Evolutionary conservation across 441 rosid genomes (phyloP).

Genomic region (Arabidopsis hybrid): DNA sequence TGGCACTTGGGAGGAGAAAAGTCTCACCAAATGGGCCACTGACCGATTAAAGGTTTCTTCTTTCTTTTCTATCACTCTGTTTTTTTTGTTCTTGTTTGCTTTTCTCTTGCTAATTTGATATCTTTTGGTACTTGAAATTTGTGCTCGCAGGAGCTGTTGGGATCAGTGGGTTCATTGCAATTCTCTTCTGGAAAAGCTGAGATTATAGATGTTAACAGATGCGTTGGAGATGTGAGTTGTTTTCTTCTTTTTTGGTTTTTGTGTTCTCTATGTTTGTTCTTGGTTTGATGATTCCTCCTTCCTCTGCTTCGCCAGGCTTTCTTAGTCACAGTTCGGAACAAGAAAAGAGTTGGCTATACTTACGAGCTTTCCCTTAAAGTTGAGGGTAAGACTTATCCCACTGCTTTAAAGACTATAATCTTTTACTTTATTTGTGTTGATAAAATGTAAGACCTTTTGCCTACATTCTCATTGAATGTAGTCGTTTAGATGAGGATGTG

Average conservation of each 20-base stretch:
- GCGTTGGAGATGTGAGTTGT: slow-evolving; percentile 83
- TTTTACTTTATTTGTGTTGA: not conserved
- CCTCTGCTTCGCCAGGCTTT: slow-evolving; percentile 65
- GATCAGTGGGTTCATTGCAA: slow-evolving; percentile 64
- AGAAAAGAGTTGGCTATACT: slow-evolving; percentile 86
- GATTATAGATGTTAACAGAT: slow-evolving; percentile 69
- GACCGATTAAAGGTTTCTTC: slow-evolving; percentile 71
- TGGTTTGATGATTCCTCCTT: slow-evolving; percentile 11
- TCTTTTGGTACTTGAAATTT: slow-evolving; percentile 4
- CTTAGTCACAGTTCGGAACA: slow-evolving; percentile 88
- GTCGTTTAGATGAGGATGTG: not conserved
- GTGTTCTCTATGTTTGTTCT: slow-evolving; percentile 4
- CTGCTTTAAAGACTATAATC: not conserved
- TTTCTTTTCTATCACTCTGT: not conserved
- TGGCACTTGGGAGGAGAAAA: slow-evolving; percentile 95
- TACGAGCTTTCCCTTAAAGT: slow-evolving; percentile 83
- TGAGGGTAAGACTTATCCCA: slow-evolving; percentile 51
- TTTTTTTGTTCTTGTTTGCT: not conserved
- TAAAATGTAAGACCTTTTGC: not conserved
- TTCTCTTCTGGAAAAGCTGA: slow-evolving; percentile 78
- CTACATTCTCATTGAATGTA: not conserved
- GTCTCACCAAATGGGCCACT: slow-evolving; percentile 79
- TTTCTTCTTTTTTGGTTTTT: not conserved
- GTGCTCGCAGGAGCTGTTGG: slow-evolving; percentile 67
- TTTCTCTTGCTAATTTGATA: not conserved